Percentiles rank a stretch among this genome's conserved stretches.
Evolutionary conservation across 1,284 basidiomycete species (phyloP).

Genomic region (Mycena sp.): DNA sequence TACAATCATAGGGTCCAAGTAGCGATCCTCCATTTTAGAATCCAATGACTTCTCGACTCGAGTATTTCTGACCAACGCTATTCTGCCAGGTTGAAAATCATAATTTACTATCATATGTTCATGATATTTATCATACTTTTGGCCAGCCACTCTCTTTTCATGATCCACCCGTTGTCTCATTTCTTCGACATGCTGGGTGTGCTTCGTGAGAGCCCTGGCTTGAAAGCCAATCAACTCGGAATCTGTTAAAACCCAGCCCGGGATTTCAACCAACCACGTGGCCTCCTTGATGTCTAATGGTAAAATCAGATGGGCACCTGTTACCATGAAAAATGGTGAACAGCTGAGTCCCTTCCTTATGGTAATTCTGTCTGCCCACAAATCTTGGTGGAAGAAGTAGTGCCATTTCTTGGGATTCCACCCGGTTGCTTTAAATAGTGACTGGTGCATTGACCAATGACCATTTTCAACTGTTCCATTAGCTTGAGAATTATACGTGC

Average conservation of each 20-base stretch:
- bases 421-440: neutral
- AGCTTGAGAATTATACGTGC: neutral
- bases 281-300: neutral
- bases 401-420: neutral
- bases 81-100: neutral
- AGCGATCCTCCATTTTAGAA: neutral
- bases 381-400: neutral
- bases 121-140: neutral
- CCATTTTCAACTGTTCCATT: constrained; percentile 1
- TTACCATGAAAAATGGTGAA: neutral
- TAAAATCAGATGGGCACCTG: neutral
- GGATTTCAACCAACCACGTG: too few species aligned
- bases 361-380: too few species aligned
- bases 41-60: neutral
- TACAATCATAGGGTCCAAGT: neutral
- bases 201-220: neutral
- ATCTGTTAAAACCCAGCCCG: neutral
- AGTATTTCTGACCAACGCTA: too few species aligned
- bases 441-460: neutral
- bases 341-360: too few species aligned
- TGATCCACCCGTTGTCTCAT: neutral
- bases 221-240: neutral
- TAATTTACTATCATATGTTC: neutral
- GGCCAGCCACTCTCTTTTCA: neutral
- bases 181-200: too few species aligned